Percentiles rank a stretch among this genome's conserved stretches.
Conservation (phyloP, 129 eudicot genomes). For the Sambucus nigra region DNA sequence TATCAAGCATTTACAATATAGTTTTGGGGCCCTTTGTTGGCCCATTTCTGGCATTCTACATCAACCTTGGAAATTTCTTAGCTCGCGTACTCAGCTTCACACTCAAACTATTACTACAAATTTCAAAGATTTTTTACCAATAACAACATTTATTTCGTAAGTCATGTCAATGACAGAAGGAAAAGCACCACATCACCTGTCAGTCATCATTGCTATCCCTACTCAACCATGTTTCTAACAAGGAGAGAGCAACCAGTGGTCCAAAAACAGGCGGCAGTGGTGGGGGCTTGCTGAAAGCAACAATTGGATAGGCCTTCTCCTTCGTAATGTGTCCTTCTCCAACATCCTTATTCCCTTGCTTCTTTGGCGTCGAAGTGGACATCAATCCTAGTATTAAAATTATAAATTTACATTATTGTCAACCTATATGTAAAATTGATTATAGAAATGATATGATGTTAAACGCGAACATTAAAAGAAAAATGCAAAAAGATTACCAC, state of each 20-base stretch:
- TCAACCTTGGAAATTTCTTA: constrained; percentile 42
- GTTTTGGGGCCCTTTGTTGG: constrained; percentile 42
- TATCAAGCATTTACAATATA: constrained; percentile 31
- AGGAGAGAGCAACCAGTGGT: constrained; percentile 53
- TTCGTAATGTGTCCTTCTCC: constrained; percentile 26
- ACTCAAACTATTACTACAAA: constrained; percentile 18
- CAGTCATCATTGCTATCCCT: constrained; percentile 45
- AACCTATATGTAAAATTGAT: background rate
- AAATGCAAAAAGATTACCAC: constrained; percentile 47
- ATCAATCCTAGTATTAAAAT: constrained; percentile 18
- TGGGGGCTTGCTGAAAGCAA: constrained; percentile 76
- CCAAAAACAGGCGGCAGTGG: constrained; percentile 67
- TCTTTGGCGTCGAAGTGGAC: constrained; percentile 45
- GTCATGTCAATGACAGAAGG: constrained; percentile 2
- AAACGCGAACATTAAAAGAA: constrained; percentile 1
- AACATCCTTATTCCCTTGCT: constrained; percentile 33
- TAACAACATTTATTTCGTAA: background rate
- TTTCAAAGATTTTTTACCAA: constrained; percentile 17
- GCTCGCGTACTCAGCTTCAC: constrained; percentile 24
- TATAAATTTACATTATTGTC: constrained; percentile 1
- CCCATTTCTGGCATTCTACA: constrained; percentile 54
- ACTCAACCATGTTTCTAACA: constrained; percentile 51
- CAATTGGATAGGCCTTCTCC: constrained; percentile 46
- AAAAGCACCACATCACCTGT: constrained; percentile 20
- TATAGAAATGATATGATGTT: background rate